Conservation (phyloP, 1,284 basidiomycete genomes). For the Sporisorium iseilematis-ciliati region DNA sequence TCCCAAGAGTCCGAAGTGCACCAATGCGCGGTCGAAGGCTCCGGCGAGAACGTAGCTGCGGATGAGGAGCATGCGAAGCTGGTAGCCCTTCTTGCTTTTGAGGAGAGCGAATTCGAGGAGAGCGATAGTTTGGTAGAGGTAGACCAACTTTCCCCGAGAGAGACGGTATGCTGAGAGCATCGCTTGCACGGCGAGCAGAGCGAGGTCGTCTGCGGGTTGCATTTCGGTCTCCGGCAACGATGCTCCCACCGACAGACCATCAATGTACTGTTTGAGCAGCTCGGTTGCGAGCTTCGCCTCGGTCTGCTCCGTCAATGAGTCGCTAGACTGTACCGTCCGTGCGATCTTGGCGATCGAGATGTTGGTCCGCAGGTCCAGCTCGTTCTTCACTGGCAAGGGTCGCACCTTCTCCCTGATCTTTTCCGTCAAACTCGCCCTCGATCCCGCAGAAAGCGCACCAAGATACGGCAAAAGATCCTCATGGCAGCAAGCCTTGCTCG, state of each 20-base stretch:
- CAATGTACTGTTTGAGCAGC: conserved; percentile 72
- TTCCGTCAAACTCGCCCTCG: conserved; percentile 52
- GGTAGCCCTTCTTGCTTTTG: conserved; percentile 56
- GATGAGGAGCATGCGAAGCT: conserved; percentile 54
- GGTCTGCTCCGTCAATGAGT: conserved; percentile 14
- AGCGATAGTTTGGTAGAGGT: conserved; percentile 28
- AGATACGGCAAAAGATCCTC: conserved; percentile 82
- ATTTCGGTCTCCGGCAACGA: conserved; percentile 79
- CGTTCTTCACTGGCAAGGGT: conserved; percentile 21
- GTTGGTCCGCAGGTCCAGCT: conserved; percentile 30
- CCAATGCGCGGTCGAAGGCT: conserved; percentile 37
- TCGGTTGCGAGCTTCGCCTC: conserved; percentile 16
- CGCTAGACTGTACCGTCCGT: conserved; percentile 23
- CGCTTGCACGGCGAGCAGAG: conserved; percentile 79
- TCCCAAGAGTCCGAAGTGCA: conserved; percentile 46
- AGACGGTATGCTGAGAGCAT: conserved; percentile 74
- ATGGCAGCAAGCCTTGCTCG: conserved; percentile 84
- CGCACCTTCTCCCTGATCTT: conserved; percentile 5
- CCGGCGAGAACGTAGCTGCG: conserved; percentile 44
- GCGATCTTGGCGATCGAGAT: conserved; percentile 51
- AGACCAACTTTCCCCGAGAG: conserved; percentile 10
- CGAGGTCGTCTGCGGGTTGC: conserved; percentile 87
- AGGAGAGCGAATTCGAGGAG: conserved; percentile 45
- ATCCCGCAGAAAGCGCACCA: conserved; percentile 72
- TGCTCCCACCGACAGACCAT: conserved; percentile 77